phyloP scores from a whole-genome alignment of 2,329 filamentous ascomycete genomes.

The Bipolaris sorokiniana region DNA sequence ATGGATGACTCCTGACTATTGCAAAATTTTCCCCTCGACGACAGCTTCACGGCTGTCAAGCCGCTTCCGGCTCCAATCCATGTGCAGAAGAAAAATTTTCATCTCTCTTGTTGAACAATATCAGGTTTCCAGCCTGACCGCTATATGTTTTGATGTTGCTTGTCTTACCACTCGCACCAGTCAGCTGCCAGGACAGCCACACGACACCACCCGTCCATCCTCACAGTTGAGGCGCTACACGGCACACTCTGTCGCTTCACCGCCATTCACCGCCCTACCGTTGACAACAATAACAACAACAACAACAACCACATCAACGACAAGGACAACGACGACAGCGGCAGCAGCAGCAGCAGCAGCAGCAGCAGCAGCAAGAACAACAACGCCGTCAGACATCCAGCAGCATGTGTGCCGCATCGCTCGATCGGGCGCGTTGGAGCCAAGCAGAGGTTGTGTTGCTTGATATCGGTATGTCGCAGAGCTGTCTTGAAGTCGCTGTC shows the following conservation, averaged over 20 bases:
- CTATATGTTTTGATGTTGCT: constrained; percentile 34
- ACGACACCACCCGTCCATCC: constrained; percentile 23
- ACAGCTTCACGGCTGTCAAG: constrained; percentile 23
- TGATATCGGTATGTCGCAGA: constrained; percentile 62
- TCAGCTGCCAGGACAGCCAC: constrained; percentile 34
- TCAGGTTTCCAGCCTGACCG: constrained; percentile 30
- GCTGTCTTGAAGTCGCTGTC: constrained; percentile 15
- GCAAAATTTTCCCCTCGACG: constrained; percentile 30
- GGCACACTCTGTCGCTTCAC: constrained; percentile 41
- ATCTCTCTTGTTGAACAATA: not conserved
- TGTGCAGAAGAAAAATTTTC: constrained; percentile 1
- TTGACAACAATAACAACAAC: constrained; percentile 24
- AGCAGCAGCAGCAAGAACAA: constrained; percentile 13
- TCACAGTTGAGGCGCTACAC: constrained; percentile 14
- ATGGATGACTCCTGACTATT: constrained; percentile 8
- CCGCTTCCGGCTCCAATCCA: constrained; percentile 27
- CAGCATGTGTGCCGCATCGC: constrained; percentile 36
- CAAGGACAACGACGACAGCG: not conserved
- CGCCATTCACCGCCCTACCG: constrained; percentile 40
- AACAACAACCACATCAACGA: not conserved
- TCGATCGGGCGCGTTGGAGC: constrained; percentile 40
- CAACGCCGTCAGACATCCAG: constrained; percentile 16
- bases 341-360: constrained; percentile 5
- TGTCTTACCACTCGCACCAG: constrained; percentile 34
- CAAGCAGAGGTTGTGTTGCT: constrained; percentile 59